Evolutionary conservation across 345 rosid species (phyloP).

Genomic region (Hibiscus trionum): DNA sequence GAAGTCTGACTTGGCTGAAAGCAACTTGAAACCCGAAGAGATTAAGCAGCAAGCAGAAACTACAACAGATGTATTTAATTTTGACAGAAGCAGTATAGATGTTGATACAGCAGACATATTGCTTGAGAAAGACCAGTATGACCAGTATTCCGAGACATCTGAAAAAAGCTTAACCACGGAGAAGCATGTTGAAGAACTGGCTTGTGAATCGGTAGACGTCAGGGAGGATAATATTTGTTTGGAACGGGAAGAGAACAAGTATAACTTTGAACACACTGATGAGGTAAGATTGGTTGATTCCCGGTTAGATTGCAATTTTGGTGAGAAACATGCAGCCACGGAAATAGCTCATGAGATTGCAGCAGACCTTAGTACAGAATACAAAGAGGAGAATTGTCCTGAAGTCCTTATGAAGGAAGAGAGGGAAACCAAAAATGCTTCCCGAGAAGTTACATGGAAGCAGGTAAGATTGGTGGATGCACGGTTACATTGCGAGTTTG

Average conservation of each 20-base stretch:
- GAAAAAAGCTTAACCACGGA: slow-evolving; percentile 20
- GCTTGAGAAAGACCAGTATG: slow-evolving; percentile 29
- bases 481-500: too few relatives aligned
- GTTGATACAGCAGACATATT: slow-evolving; percentile 22
- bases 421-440: slow-evolving; percentile 17
- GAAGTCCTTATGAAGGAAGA: slow-evolving; percentile 35
- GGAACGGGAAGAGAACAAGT: slow-evolving; percentile 24
- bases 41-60: slow-evolving; percentile 30
- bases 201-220: slow-evolving; percentile 29
- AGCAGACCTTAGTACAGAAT: slow-evolving; percentile 22
- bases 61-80: slow-evolving; percentile 22
- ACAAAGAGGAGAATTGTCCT: slow-evolving; percentile 28
- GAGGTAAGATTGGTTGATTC: slow-evolving; percentile 26
- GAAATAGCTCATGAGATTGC: slow-evolving; percentile 19
- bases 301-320: slow-evolving; percentile 26
- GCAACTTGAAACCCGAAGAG: slow-evolving; percentile 26
- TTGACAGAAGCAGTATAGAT: slow-evolving; percentile 20
- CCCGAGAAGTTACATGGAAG: too few relatives aligned
- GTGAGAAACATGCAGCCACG: slow-evolving; percentile 22
- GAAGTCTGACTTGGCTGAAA: slow-evolving; percentile 28
- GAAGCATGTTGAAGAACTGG: slow-evolving; percentile 33
- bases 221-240: slow-evolving; percentile 20
- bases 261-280: slow-evolving; percentile 17
- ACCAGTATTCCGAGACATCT: slow-evolving; percentile 24
- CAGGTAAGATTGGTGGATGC: too few relatives aligned